Base-by-base conservation (phyloP, 129 eudicot species). In the sunflower (Helianthus annuus) region DNA sequence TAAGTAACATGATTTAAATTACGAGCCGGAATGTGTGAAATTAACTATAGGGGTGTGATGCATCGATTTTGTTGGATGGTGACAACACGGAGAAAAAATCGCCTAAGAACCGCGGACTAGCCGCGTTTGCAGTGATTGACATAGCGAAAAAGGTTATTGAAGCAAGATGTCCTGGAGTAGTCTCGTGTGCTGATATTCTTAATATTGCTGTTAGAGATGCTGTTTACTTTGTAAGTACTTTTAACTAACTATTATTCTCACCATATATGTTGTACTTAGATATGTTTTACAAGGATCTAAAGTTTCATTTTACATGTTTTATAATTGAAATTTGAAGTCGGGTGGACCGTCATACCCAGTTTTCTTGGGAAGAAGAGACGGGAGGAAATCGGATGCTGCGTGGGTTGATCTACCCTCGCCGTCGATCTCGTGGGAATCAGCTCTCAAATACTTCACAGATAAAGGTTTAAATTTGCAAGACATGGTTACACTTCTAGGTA, bases 331-430 rank as follows among this genome's bases (percentile, higher is more conserved):
- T 52, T 16, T 44, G 52, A 85, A 92, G 96, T 79, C 97, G 13
- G 98, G 98, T 2, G 96, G 88, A 16, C 95, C 98, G 46, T 92
- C 98, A 6, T 93, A 93, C 67, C 94, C 94, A 1, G 96, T 93
- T 74, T 75, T 81, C 19, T 71, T 90, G 54, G 97, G 98, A 69
- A 87, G 98, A 67, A 82, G 81, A 72, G 98, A 93, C 24, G 97
- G 96, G 29, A 0, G 32, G 29, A 81, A 84, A 54, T 93, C 97
- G 10, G 86, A 82, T 6, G 89, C 87, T 42, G 74, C 89, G 17
- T 87, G 87, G 85, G 89, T 93, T 42, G 95, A 93, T 62, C 87
- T 87, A 3, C 98, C 98, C 4, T 67, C 87, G 9, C 98, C 97
- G 2, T 82, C 91, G 12, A 80, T 84, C 48, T 83, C 98, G 6